Evolutionary conservation across 2,329 filamentous ascomycete species (phyloP).

Genomic region (Colletotrichum echinochloae): DNA sequence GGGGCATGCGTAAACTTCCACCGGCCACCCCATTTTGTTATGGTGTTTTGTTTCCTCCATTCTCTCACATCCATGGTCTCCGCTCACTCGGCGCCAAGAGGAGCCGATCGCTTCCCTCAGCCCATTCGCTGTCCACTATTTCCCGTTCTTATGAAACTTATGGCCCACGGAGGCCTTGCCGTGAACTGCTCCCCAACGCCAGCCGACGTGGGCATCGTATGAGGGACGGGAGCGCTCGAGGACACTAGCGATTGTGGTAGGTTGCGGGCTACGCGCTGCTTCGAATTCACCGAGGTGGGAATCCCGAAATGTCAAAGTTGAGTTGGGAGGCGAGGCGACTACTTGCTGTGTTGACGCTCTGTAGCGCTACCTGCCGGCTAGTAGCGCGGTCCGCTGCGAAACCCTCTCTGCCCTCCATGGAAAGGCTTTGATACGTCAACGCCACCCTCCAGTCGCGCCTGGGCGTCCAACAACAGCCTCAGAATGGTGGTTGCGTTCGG

Average conservation of each 20-base stretch:
- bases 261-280: conserved; percentile 30
- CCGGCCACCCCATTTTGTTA: not conserved
- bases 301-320: conserved; percentile 15
- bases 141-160: conserved; percentile 28
- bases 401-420: conserved; percentile 18
- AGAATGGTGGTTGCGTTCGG: conserved; percentile 26
- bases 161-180: conserved; percentile 18
- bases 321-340: conserved; percentile 25
- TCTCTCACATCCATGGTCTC: conserved; percentile 33
- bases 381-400: conserved; percentile 30
- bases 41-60: conserved; percentile 23
- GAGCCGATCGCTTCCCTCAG: conserved; percentile 24
- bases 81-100: conserved; percentile 22
- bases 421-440: conserved; percentile 24
- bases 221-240: conserved; percentile 7
- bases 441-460: conserved; percentile 15
- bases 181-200: conserved; percentile 9
- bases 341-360: conserved; percentile 15
- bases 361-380: conserved; percentile 16
- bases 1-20: conserved; percentile 7
- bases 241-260: conserved; percentile 5
- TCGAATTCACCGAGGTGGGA: conserved; percentile 30
- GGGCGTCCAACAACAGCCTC: conserved; percentile 13
- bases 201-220: conserved; percentile 17
- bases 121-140: conserved; percentile 17